Percentiles rank a stretch among this genome's conserved stretches.
phyloP scores from a whole-genome alignment of 1,284 basidiomycete genomes.

The Tilletia caries region DNA sequence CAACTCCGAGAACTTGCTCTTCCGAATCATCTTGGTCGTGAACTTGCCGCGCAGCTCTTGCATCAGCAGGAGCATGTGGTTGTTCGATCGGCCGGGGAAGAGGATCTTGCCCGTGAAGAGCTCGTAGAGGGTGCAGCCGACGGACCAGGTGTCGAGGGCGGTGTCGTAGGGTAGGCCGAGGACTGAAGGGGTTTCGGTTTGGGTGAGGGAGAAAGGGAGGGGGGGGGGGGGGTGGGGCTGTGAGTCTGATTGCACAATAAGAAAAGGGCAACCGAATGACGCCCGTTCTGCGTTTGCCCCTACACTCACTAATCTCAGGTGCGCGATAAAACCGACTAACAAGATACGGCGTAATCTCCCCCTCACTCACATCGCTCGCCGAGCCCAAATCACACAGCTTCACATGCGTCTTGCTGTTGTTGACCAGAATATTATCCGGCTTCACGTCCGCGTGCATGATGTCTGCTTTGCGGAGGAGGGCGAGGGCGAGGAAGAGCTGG shows the following conservation, averaged over 20 bases:
- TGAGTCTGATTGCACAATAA: no score
- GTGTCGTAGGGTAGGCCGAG: conserved; percentile 92
- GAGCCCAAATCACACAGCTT: conserved; percentile 97
- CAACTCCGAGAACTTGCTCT: conserved; percentile 80
- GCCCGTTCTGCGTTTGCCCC: no score
- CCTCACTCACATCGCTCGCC: conserved; percentile 82
- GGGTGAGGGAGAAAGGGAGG: conserved; percentile 19
- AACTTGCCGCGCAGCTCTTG: conserved; percentile 90
- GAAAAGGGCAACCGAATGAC: no score
- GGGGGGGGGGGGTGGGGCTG: not conserved
- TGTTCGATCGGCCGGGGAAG: conserved; percentile 93
- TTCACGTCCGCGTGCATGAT: conserved; percentile 94
- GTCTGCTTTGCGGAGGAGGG: conserved; percentile 78
- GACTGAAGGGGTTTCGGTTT: no score
- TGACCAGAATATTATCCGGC: conserved; percentile 56
- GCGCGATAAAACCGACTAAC: conserved; percentile 97
- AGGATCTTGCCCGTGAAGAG: conserved; percentile 97
- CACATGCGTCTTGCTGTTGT: conserved; percentile 85
- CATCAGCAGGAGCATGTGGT: conserved; percentile 80
- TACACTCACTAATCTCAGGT: conserved; percentile 95
- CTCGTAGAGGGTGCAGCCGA: conserved; percentile 96
- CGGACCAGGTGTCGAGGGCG: conserved; percentile 91
- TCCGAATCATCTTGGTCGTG: conserved; percentile 89
- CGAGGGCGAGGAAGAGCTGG: conserved; percentile 85
- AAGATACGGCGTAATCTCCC: conserved; percentile 93